phyloP scores from a whole-genome alignment of 2,329 filamentous ascomycete genomes.

The Pseudocercospora vitis region DNA sequence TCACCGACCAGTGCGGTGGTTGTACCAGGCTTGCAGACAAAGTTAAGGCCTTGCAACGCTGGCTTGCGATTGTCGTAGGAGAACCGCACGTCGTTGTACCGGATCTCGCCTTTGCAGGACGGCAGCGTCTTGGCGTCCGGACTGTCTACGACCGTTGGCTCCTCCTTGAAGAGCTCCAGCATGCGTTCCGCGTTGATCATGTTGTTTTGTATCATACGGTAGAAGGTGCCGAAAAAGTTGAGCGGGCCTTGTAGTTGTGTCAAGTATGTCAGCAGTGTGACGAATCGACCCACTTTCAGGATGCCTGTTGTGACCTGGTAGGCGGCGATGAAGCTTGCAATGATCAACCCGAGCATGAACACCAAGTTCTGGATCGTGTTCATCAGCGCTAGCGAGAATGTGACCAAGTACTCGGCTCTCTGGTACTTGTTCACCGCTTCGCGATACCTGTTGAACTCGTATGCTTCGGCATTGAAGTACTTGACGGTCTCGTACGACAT shows the following conservation, averaged over 20 bases:
- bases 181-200: conserved; percentile 97
- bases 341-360: conserved; percentile 63
- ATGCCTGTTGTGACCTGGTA: conserved; percentile 65
- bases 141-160: conserved; percentile 83
- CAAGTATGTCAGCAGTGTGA: conserved; percentile 73
- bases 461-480: conserved; percentile 62
- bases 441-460: conserved; percentile 59
- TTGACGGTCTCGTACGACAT: conserved; percentile 88
- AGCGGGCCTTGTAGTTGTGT: conserved; percentile 69
- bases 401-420: conserved; percentile 57
- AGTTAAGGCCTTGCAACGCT: conserved; percentile 78
- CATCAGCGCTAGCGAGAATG: conserved; percentile 58
- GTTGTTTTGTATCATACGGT: conserved; percentile 90
- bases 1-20: conserved; percentile 96
- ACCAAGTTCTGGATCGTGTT: conserved; percentile 64
- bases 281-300: conserved; percentile 66
- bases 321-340: conserved; percentile 69
- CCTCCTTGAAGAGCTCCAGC: conserved; percentile 93
- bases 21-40: conserved; percentile 83
- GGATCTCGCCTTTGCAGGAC: conserved; percentile 75
- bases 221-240: conserved; percentile 86
- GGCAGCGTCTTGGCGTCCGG: conserved; percentile 63
- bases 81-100: conserved; percentile 86
- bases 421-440: conserved; percentile 59
- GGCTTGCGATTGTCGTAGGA: conserved; percentile 84